Evolutionary conservation across 2,329 filamentous ascomycete species (phyloP), one percentile per base, ranked within the genome.

Genomic region (Botrytis squamosa): DNA sequence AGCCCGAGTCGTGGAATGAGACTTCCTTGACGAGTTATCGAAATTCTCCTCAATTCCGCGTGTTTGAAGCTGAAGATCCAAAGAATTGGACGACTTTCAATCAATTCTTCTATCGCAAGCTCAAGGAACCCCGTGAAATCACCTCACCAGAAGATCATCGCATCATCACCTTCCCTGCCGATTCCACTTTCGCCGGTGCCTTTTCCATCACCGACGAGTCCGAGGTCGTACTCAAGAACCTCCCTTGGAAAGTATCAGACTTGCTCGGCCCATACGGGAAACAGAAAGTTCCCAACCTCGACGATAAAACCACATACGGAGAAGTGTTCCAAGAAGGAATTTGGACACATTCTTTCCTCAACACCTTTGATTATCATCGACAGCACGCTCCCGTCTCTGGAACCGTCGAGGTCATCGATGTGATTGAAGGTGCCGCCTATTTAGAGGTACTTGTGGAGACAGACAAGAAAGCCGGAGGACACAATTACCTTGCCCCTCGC

Each of bases 271-370:
- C 52, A 64, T 71, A 71, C 42, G 69, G 69, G 9, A 40, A n/a
- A 4, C 8, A 64, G 9, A 16, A 64, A 38, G 69, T 71, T 10
- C 69, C 69, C 29, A 25, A 33, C 7, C 52, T 18, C 3, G 20
- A 40, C 1, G 77, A 80, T 42, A 82, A 79, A 40, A 80, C 79
- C 71, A 66, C 77, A 25, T 83, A 80, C 65, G 79, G 77, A 0
- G 71, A 80, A 22, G 70, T 76, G 1, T 85, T 85, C 74, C 75
- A 80, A 4, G 80, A 80, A 49, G 86, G 86, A 16, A 78, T 81
- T 20, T 85, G 80, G 75, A 83, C 81, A 77, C 84, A 85, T 67
- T 78, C 81, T 1, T 85, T 85, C 76, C 78, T 85, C 22, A 81
- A 80, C 46, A 79, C 82, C 0, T 80, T 76, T 70, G 83, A 85